phyloP scores from a whole-genome alignment of 2,329 filamentous ascomycete species.

The Neofusicoccum sp. region DNA sequence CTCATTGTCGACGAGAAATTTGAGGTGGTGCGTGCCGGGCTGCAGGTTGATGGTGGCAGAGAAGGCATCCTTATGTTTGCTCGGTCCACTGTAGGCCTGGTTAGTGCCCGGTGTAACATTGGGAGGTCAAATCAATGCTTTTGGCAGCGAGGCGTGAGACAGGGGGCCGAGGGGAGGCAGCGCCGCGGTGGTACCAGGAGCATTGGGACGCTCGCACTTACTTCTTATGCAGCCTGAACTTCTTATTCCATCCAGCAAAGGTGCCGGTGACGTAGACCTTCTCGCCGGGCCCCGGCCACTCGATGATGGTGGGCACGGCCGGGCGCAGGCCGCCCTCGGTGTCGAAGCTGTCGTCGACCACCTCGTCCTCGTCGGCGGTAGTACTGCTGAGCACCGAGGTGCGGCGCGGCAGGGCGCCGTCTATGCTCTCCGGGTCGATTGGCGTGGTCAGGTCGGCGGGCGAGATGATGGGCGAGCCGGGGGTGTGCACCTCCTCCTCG shows the following conservation, averaged over 20 bases:
- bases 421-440: constrained; percentile 43
- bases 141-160: background rate
- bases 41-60: constrained; percentile 78
- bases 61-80: constrained; percentile 58
- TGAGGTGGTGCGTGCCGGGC: constrained; percentile 92
- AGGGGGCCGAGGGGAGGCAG: background rate
- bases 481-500: constrained; percentile 84
- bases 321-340: constrained; percentile 69
- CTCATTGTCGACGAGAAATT: constrained; percentile 90
- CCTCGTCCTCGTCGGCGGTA: constrained; percentile 65
- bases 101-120: constrained; percentile 18
- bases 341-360: constrained; percentile 64
- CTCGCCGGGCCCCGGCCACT: constrained; percentile 80
- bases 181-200: constrained; percentile 1
- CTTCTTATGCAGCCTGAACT: constrained; percentile 83
- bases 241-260: constrained; percentile 95
- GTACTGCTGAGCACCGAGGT: constrained; percentile 55
- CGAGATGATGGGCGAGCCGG: constrained; percentile 83
- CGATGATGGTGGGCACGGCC: constrained; percentile 78
- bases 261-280: constrained; percentile 97
- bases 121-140: background rate
- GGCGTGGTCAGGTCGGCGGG: constrained; percentile 61
- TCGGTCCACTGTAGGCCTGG: constrained; percentile 34
- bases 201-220: constrained; percentile 52
- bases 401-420: constrained; percentile 55